These are phyloP conservation scores for Psidium friedrichsthalianum DNA, from an alignment of 345 rosid genomes.

Conservation along the genomic window DNA sequence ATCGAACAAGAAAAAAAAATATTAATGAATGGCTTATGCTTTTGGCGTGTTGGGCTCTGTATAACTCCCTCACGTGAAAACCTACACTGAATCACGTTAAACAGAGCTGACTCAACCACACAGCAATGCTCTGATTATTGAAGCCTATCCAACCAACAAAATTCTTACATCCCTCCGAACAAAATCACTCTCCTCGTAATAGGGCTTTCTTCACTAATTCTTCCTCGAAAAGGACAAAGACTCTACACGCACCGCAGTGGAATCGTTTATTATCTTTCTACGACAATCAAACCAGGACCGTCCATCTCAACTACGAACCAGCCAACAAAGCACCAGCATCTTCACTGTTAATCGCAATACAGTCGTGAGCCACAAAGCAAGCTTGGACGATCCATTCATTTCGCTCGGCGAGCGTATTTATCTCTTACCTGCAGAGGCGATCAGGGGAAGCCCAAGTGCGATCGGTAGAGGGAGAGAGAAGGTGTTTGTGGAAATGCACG, in stretches of 20 bases:
- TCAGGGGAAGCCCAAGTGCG: not conserved
- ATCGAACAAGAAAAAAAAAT: not conserved
- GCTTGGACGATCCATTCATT: not conserved
- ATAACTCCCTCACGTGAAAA: not conserved
- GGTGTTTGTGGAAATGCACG: not conserved
- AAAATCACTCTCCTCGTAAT: not conserved
- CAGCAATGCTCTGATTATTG: not conserved
- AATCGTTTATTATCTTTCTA: not conserved
- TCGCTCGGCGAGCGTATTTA: not conserved
- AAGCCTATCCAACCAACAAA: not conserved
- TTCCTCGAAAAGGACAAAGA: not conserved
- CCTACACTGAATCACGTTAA: not conserved
- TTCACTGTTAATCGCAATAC: not conserved
- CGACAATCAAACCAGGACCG: not conserved
- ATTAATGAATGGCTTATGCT: not conserved
- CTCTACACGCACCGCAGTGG: not conserved
- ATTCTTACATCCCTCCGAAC: not conserved
- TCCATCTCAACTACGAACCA: not conserved
- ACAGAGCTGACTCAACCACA: not conserved
- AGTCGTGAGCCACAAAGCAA: not conserved
- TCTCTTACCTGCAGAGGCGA: not conserved
- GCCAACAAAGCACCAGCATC: not conserved
- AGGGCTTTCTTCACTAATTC: not conserved
- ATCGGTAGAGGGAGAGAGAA: not conserved
- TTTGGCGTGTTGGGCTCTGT: not conserved